Conservation (phyloP, 1,284 basidiomycete species). For the Pseudozyma hubeiensis region DNA sequence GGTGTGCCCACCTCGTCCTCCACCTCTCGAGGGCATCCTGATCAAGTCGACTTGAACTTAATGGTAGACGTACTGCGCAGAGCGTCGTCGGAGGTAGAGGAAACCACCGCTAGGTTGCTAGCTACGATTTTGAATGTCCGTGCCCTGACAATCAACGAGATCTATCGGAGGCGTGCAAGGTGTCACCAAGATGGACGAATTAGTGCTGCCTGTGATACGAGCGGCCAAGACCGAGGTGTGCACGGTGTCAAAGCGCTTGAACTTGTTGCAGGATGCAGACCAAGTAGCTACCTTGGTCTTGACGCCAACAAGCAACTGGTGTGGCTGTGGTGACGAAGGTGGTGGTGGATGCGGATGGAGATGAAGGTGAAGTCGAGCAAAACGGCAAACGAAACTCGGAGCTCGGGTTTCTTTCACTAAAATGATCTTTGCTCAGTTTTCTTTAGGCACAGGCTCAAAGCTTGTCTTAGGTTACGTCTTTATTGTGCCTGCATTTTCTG, state of each 20-base stretch:
- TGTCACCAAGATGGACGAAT: too few relatives aligned
- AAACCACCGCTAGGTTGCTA: too few relatives aligned
- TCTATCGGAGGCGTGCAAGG: background rate
- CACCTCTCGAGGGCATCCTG: constrained; percentile 36
- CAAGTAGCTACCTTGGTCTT: too few relatives aligned
- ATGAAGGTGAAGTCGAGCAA: too few relatives aligned
- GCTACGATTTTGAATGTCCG: too few relatives aligned
- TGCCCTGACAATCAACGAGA: too few relatives aligned
- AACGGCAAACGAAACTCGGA: constrained; percentile 5
- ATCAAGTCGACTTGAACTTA: background rate
- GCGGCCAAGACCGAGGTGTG: too few relatives aligned
- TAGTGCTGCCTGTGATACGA: too few relatives aligned
- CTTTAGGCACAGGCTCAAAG: background rate
- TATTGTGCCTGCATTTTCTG: background rate
- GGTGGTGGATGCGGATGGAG: background rate
- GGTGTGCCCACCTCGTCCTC: constrained; percentile 35
- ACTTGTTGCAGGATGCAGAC: too few relatives aligned
- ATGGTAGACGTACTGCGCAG: background rate
- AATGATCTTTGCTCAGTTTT: too few relatives aligned
- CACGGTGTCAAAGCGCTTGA: too few relatives aligned
- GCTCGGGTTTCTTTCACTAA: constrained; percentile 6
- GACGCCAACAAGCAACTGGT: background rate
- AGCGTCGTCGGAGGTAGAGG: background rate
- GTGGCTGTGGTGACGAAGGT: background rate
- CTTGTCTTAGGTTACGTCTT: background rate